Base-by-base conservation (phyloP, 345 rosid genomes). In the Heritiera littoralis region DNA sequence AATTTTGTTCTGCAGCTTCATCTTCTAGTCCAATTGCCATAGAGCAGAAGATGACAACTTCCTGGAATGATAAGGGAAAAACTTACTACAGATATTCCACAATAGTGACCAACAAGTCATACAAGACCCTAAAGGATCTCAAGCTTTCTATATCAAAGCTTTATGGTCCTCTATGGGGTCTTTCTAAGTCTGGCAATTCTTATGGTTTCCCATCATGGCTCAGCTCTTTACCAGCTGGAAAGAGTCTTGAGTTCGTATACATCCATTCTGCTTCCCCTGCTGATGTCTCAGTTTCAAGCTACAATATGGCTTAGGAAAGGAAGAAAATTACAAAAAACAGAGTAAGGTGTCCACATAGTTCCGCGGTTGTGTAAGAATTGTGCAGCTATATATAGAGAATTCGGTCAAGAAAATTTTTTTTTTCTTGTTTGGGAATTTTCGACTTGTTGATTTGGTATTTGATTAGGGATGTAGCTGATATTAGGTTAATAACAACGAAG, bases 141-240 rank as follows among this genome's bases (percentile, higher is more conserved):
- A 88, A 89, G 79, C 89, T 96, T 66, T 89, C 92, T 4, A 89
- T 96, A 66, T 84, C 92, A 56, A 90, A 91, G 81, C 97, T 94
- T 66, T 94, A 93, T 49, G 99, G 98, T 82, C 98, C 99, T 6
- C 52, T 96, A 11, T 96, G 99, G 99, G 99, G 99, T 77, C 87
- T 96, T 48, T 82, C 84, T 0, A 89, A 89, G 77, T 59, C 82
- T 3, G 92, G 90, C 43, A 80, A 84, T 77, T 89, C 89, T 10
- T 96, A 90, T 32, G 84, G 83, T 65, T 89, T 94, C 63, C 99
- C 98, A 3, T 82, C 91, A 28, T 96, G 98, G 99, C 82, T 96
- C 58, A 86, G 79, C 74, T 83, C 90, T 17, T 80, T 96, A 58
- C 86, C 91, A 17, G 85, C 97, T 0, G 97, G 98, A 32, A 90